Percentiles rank a stretch among this genome's conserved stretches.
These are phyloP conservation scores for Candida corydali DNA, from an alignment of 805 yeast genomes.

Conservation along the genomic window DNA sequence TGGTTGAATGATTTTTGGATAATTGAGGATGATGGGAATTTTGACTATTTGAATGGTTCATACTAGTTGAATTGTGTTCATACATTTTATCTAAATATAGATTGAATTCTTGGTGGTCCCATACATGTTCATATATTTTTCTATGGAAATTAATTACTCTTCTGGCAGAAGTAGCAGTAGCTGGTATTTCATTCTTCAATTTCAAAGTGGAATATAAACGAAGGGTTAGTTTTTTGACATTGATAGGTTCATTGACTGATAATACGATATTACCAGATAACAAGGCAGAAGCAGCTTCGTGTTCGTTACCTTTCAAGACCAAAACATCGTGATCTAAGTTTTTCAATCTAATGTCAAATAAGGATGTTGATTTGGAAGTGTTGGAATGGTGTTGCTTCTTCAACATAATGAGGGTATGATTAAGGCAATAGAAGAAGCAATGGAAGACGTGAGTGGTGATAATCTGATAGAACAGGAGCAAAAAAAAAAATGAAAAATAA, in stretches of 20 bases:
- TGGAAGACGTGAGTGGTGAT: background rate
- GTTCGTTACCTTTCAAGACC: conserved; percentile 71
- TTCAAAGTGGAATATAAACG: conserved; percentile 65
- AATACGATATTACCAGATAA: conserved; percentile 76
- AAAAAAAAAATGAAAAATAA: background rate
- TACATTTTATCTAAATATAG: conserved; percentile 31
- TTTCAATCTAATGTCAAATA: conserved; percentile 52
- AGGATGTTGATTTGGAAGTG: conserved; percentile 24
- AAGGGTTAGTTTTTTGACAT: conserved; percentile 60
- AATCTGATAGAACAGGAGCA: background rate
- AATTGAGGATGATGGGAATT: no score
- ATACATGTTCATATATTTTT: conserved; percentile 66
- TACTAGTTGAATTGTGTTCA: conserved; percentile 18
- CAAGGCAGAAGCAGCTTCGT: conserved; percentile 72
- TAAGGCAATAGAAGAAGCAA: no score
- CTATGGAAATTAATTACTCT: conserved; percentile 46
- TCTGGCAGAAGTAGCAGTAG: conserved; percentile 42
- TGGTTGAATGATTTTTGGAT: conserved; percentile 38
- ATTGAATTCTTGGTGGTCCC: conserved; percentile 67
- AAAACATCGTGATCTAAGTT: conserved; percentile 75
- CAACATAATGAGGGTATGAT: conserved; percentile 1
- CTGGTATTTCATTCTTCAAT: conserved; percentile 51
- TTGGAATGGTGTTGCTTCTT: conserved; percentile 6
- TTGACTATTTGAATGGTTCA: conserved; percentile 9
- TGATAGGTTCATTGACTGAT: conserved; percentile 69